Percentiles rank a stretch among this genome's conserved stretches.
Evolutionary conservation across 2,329 filamentous ascomycete genomes (phyloP).

Genomic region (Fusarium sp.): DNA sequence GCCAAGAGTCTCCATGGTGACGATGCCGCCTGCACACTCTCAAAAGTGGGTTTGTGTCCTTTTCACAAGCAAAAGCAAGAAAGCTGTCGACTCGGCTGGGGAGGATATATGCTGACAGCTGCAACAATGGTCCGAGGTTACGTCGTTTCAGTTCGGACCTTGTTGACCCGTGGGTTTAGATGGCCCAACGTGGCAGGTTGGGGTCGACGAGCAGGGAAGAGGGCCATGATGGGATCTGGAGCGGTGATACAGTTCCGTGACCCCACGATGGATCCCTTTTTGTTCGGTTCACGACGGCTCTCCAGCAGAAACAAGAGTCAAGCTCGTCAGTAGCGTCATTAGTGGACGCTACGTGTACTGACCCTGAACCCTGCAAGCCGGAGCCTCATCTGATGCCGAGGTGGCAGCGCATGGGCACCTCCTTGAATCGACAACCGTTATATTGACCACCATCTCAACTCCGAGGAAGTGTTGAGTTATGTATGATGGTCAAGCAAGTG

Average conservation of each 20-base stretch:
- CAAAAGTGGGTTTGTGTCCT: not conserved
- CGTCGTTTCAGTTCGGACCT: not conserved
- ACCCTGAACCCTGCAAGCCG: not conserved
- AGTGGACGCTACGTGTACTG: not conserved
- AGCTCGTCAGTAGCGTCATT: not conserved
- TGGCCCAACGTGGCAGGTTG: not conserved
- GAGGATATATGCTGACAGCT: not conserved
- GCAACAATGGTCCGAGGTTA: not conserved
- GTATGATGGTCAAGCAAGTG: not conserved
- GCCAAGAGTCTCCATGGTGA: not conserved
- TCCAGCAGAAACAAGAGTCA: not conserved
- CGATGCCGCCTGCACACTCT: not conserved
- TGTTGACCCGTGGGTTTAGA: not conserved
- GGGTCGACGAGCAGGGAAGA: not conserved
- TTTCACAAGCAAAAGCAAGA: not conserved
- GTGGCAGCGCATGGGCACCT: not conserved
- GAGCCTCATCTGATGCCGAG: not conserved
- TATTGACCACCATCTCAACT: not conserved
- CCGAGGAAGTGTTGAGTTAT: not conserved
- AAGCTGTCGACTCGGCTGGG: not conserved
- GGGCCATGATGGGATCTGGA: not conserved
- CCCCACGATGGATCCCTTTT: not conserved
- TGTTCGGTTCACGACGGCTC: not conserved
- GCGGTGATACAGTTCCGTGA: not conserved
- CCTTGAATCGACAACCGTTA: not conserved